These are phyloP conservation scores for Ceratobasidium sp. DNA, from an alignment of 1,284 basidiomycete genomes.

Conservation along the genomic window DNA sequence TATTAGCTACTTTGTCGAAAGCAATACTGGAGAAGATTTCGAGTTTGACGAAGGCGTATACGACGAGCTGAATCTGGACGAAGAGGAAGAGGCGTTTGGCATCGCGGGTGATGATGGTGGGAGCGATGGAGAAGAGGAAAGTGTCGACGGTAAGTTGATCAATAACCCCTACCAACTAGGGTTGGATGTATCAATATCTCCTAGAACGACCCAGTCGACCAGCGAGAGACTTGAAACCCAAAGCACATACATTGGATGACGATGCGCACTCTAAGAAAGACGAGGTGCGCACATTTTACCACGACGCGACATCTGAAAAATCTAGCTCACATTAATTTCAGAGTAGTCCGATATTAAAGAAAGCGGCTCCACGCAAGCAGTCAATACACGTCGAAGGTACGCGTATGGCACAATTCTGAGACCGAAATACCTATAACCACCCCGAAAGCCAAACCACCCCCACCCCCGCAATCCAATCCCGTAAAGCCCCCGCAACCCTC, in stretches of 20 bases:
- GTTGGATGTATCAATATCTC: slow-evolving; percentile 3
- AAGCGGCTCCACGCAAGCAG: slow-evolving; percentile 64
- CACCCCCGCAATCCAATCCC: slow-evolving; percentile 74
- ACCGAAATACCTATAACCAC: neutral
- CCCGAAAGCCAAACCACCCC: slow-evolving; percentile 43
- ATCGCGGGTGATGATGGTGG: slow-evolving; percentile 76
- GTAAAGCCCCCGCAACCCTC: slow-evolving; percentile 83
- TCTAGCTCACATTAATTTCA: slow-evolving; percentile 5
- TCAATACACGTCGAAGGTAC: slow-evolving; percentile 52
- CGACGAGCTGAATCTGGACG: slow-evolving; percentile 96
- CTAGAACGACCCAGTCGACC: slow-evolving; percentile 68
- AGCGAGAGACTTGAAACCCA: slow-evolving; percentile 59
- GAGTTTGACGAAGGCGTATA: slow-evolving; percentile 98
- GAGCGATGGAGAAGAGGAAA: slow-evolving; percentile 71
- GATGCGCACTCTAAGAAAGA: slow-evolving; percentile 53
- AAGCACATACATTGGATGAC: slow-evolving; percentile 50
- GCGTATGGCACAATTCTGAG: neutral
- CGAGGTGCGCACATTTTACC: slow-evolving; percentile 36
- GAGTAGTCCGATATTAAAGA: slow-evolving; percentile 76
- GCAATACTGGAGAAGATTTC: slow-evolving; percentile 95
- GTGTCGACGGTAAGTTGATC: slow-evolving; percentile 60
- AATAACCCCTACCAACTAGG: neutral
- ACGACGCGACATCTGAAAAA: neutral
- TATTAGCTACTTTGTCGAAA: slow-evolving; percentile 96
- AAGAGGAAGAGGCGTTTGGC: slow-evolving; percentile 89